Conservation (phyloP, 148 eudicot species). For the Selenicereus undatus region DNA sequence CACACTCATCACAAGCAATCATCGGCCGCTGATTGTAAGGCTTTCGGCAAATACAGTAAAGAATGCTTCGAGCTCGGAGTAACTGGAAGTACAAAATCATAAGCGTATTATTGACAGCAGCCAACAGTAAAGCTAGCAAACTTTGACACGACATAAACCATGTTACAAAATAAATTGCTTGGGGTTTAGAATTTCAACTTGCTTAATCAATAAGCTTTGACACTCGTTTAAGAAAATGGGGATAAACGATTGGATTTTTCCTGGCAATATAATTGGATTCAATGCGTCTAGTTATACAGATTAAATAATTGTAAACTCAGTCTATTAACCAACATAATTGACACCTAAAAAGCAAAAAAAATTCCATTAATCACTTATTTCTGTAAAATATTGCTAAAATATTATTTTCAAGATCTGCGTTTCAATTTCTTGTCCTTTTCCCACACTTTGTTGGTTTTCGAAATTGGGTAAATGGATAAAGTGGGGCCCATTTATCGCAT, state of each 20-base stretch:
- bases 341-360: not conserved
- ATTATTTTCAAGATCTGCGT: not conserved
- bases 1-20: conserved; percentile 97
- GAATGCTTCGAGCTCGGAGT: conserved; percentile 73
- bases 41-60: conserved; percentile 94
- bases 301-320: not conserved
- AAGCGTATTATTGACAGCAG: conserved; percentile 1
- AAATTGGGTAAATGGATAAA: not conserved
- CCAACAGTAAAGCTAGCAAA: not conserved
- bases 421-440: not conserved
- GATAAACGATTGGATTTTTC: not conserved
- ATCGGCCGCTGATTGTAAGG: conserved; percentile 83
- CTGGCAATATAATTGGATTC: not conserved
- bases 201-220: not conserved
- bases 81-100: conserved; percentile 40
- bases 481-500: not conserved
- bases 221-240: not conserved
- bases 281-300: too few species aligned
- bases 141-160: not conserved
- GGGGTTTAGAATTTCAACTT: not conserved
- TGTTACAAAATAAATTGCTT: too few species aligned
- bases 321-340: not conserved
- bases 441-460: too few species aligned
- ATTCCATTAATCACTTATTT: not conserved
- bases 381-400: too few species aligned